Base-by-base conservation (phyloP, 2,329 filamentous ascomycete genomes). In the Colletotrichum godetiae region DNA sequence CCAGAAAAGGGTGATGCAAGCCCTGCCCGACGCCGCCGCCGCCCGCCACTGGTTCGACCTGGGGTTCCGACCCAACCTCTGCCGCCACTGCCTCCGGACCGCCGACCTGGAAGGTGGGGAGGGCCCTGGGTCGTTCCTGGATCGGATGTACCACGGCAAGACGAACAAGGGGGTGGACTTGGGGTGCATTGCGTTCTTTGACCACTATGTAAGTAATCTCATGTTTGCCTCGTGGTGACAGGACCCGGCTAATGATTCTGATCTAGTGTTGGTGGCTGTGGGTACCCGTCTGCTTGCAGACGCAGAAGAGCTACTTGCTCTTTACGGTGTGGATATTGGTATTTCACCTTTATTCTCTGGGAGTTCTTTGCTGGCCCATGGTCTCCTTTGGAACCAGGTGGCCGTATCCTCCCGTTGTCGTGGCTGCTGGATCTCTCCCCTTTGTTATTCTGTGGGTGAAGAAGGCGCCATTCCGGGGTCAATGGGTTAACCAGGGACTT, bases 191-290 rank as follows among this genome's bases (percentile, higher is more conserved):
- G 35, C 59, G 6, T 7, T 62, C 10, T 62, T 22, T 15, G 59
- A 62, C 27, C 59, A 62, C 59, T 49, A 62, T 13, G 55, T 57
- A 57, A 33, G 55, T 57, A 13, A 29, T 46, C 15, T n/a, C 15
- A 7, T 15, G 31, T 19, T 31, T 24, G 0, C 29, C 55, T 57
- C 24, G 5, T 57, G 3, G 5, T 19, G 15, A 6, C 15, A 31
- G 27, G 8, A 19, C 29, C 10, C 55, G 13, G 27, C 55, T 57
- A 24, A 57, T 24, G 2, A 29, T 57, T 31, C 10, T 46, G 19
- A 15, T 31, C 55, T 29, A 57, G 55, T 62, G 59, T 12, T 62
- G 59, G 59, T 62, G 59, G 59, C 15, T 62, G 0, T 62, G 59
- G 59, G 11, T 8, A 1, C 35, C 59, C 5, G 59, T 62, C 13